Evolutionary conservation across 371 early-diverging fungal genomes (phyloP), one percentile per base, ranked within the genome.

Genomic region (Mortierella sp.): DNA sequence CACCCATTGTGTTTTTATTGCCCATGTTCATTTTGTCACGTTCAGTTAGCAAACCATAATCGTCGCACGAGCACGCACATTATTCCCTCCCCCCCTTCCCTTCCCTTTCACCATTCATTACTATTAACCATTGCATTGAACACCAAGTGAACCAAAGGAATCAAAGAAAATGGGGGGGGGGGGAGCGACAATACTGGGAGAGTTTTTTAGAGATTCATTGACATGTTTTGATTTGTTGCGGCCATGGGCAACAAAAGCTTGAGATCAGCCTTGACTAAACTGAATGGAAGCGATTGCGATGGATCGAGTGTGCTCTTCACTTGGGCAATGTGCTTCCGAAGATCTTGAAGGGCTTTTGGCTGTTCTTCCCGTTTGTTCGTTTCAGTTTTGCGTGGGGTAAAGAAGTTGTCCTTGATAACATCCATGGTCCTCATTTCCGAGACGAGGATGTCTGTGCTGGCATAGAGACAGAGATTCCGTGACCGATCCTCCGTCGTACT

Each of bases 381-480:
- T 41, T 45, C 21, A 24, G 24, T 45, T 18, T 43, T 26, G 12
- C 12, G 27, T 18, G 46, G 27, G 42, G 10, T 16, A 49, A 72
- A 67, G 31, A 72, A 54, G 13, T 62, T 43, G 13, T 47, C 24
- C 26, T 67, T 46, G 16, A 72, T 58, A 4, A 58, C 24, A 5
- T 48, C 26, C 41, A 47, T 8, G 6, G 45, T 56, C 23, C 68
- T 45, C 21, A 38, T 10, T 21, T 73, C 73, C 0, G 68, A 67
- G 34, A 67, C 28, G 6, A 73, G 39, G 23, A 73, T 39, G 24
- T 73, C 43, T 14, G 73, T 73, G 42, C 48, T 59, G 1, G 73
- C 68, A 54, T 73, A 73, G 8, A 67, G 58, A 48, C 53, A 54
- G 2, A 63, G 58, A 1, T 18, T 6, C 10, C 10, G 14, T 39